Base-by-base conservation (phyloP, 495 filamentous ascomycete genomes). In the Xylaria sp. region DNA sequence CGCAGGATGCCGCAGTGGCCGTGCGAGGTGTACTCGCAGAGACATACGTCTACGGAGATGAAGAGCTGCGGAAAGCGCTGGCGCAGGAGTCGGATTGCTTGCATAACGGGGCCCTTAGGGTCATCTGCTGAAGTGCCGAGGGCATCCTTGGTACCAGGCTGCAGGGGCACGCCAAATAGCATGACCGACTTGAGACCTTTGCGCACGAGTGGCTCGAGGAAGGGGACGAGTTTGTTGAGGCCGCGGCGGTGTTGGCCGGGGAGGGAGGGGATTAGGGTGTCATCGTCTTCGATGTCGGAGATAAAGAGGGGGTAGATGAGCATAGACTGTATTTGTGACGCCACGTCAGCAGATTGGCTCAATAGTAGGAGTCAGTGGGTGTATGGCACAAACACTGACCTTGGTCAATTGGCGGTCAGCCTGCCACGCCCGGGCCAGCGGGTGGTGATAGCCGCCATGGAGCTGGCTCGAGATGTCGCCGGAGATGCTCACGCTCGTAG, bases 21-120 rank as follows among this genome's bases (percentile, higher is more conserved):
- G 78, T 99, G 96, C n/a, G 93, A 95, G 8, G 96, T 98, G 82
- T 99, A 99, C 81, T 99, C 96, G 85, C 96, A 99, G 5, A 99
- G 90, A 79, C 96, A 98, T 59, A 99, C 96, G 81, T 99, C 96
- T 44, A 91, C 88, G 62, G 91, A 89, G 74, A 99, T 91, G 80
- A 96, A 99, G 58, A 99, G 88, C 46, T 91, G 86, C 8, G 97
- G 96, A 80, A 98, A 97, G 26, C 87, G 82, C 67, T 90, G 87
- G 68, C 94, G 91, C 52, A 99, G 83, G 21, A 97, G 87, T 21
- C 89, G 90, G 80, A 98, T 97, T 24, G 88, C 86, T 72, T 89
- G 87, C 65, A 98, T 94, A 62, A 99, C 97, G 35, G 96, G 96
- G 33, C 97, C 97, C 68, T 92, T 83, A 17, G 95, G 94, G 77